Percentiles rank a stretch among this genome's conserved stretches.
Conservation (phyloP, 2,329 filamentous ascomycete species). For the Macroventuria anomochaeta region DNA sequence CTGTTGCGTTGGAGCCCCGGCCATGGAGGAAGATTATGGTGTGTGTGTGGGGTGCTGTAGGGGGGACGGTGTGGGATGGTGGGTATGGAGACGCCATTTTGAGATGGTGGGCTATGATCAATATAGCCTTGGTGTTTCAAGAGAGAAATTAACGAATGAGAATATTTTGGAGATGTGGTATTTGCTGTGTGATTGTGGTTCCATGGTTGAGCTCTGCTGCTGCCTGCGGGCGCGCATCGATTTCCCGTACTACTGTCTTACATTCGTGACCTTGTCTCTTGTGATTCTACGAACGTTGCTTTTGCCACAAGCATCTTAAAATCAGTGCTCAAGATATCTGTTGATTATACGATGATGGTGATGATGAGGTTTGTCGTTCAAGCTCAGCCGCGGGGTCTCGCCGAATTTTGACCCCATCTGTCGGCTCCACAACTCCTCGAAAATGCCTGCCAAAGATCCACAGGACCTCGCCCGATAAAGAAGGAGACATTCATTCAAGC, state of each 20-base stretch:
- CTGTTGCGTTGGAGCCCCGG: constrained; percentile 47
- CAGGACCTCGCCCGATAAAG: background rate
- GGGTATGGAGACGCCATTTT: background rate
- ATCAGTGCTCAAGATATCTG: too few species aligned
- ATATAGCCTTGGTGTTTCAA: too few species aligned
- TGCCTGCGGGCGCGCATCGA: too few species aligned
- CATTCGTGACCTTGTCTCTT: too few species aligned
- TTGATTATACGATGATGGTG: too few species aligned
- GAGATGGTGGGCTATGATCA: too few species aligned
- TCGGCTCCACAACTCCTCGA: background rate
- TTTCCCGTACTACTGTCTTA: too few species aligned
- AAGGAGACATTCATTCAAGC: constrained; percentile 1
- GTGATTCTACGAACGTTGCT: too few species aligned
- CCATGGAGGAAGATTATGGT: constrained; percentile 59
- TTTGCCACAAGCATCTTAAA: too few species aligned
- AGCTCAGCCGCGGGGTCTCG: background rate
- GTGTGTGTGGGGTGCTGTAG: constrained; percentile 48
- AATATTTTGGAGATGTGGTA: background rate
- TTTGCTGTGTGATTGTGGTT: background rate
- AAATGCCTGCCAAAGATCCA: background rate
- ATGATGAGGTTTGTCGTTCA: too few species aligned
- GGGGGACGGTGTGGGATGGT: background rate
- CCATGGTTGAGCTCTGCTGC: background rate
- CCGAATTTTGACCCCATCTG: background rate
- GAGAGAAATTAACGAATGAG: background rate